Base-by-base conservation (phyloP, 176 grass and related monocot genomes). In the Triticum monococcum region DNA sequence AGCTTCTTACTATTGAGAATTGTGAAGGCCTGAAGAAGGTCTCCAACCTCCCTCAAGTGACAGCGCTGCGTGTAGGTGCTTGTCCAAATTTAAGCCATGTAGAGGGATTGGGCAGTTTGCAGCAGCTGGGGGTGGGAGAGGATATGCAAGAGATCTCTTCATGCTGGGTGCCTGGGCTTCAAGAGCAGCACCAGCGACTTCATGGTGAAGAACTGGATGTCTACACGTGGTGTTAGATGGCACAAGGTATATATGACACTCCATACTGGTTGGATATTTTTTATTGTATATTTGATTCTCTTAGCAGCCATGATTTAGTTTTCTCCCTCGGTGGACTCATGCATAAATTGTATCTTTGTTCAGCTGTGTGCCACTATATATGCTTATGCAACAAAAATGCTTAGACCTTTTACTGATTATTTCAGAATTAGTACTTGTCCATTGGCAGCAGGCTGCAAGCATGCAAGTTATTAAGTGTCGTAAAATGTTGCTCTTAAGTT, bases 1-100 rank as follows among this genome's bases (percentile, higher is more conserved):
- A 71, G 0, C 28, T 30, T 30, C 0, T 0, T 4, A 0, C 0
- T 1, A 37, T 71, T 1, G 0, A 0, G 4, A 0, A 2, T 1
- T 38, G 68, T 7, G 32, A 12, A n/a, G 18, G 35, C 35, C 4
- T 71, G 33, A 2, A 86, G 71, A 63, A 40, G 32, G 12, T 90
- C 35, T 90, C 23, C 14, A 79, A 84, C 20, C 10, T 88, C 33
- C 80, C 79, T 10, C 10, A 4, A 40, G 37, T 83, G 30, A 75
- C 5, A 13, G 22, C 56, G 5, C 9, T 71, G 1, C 20, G 2
- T 12, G 68, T 12, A n/a, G 0, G 0, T 1, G 0, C 0, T 7
- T 71, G 33, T 23, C 35, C 20, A 12, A n/a, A 71, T 1, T n/a
- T 71, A 7, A 12, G 4, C 0, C 5, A 36, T 12, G 35, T 71